Base-by-base conservation (phyloP, 2,329 filamentous ascomycete genomes). In the Dendryphion nanum region DNA sequence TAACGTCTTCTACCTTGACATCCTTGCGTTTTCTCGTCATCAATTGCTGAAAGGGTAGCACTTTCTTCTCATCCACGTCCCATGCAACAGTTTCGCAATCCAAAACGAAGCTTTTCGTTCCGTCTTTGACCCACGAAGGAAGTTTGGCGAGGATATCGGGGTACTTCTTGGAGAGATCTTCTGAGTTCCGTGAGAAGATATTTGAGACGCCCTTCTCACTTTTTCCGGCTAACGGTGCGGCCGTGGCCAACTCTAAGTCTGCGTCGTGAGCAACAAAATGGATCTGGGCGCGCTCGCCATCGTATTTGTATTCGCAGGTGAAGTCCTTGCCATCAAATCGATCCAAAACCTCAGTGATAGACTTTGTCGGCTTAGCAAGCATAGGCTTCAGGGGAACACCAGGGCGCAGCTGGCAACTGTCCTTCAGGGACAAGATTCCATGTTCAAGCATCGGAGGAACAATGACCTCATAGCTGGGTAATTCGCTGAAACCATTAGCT, bases 11-110 rank as follows among this genome's bases (percentile, higher is more conserved):
- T 6, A 87, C 76, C 65, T 95, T 95, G 58, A 97, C 93, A 53
- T 97, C 91, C 70, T 97, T 98, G 64, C 87, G 85, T 73, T 98
- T 98, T 38, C 93, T 80, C 12, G 93, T 97, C 93, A 97, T 97
- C 30, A 98, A 78, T 62, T 95, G 89, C 66, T 98, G 93, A 73
- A 98, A 98, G 0, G 93, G 93, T 26, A 98, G 68, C 12, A 98
- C 88, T 66, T 95, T 95, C 76, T 95, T 96, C 72, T 93, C 89
- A 2, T 78, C 76, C n/a, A 88, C 78, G 65, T 98, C 93, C 91
- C 93, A 97, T 1, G 87, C 93, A 10, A 97, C 93, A 1, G 91
- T 95, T 71, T 98, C 93, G 62, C 93, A 98, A 63, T 98, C 93
- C n/a, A 98, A 74, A 12, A 98, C 93, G 59, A 98, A 98, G 61